These are phyloP conservation scores for Euryodendron excelsum DNA, from an alignment of 148 eudicot genomes.

Conservation along the genomic window DNA sequence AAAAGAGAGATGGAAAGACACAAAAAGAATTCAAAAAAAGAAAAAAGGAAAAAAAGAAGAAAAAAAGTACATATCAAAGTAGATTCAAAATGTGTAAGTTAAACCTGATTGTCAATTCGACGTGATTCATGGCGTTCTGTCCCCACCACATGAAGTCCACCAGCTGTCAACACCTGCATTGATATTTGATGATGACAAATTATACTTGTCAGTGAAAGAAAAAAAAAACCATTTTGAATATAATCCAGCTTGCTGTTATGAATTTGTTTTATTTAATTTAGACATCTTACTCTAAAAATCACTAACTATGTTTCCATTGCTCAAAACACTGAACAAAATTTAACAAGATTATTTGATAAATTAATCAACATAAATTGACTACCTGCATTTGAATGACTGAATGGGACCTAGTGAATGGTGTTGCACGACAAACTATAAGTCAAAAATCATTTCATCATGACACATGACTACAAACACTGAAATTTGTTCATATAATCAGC, in stretches of 20 bases:
- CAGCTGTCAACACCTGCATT: conserved; percentile 79
- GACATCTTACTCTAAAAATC: not conserved
- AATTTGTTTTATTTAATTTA: not conserved
- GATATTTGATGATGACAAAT: not conserved
- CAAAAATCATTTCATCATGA: not conserved
- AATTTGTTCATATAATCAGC: not conserved
- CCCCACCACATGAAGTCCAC: conserved; percentile 98
- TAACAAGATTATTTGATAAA: not conserved
- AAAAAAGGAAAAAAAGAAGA: not conserved
- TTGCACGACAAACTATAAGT: not conserved
- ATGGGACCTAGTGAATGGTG: not conserved
- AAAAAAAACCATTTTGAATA: not conserved
- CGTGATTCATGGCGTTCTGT: conserved; percentile 99
- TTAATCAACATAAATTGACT: not conserved
- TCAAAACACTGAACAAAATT: not conserved
- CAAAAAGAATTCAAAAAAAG: not conserved
- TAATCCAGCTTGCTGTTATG: not conserved
- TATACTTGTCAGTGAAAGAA: not conserved
- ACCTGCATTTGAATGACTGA: not conserved
- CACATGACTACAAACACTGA: not conserved
- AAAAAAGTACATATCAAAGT: not conserved
- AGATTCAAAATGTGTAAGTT: not conserved
- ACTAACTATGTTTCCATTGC: not conserved
- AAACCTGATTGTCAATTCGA: conserved; percentile 98
- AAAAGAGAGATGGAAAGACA: not conserved